These are phyloP conservation scores for Kalmanozyma brasiliensis DNA, from an alignment of 1,284 basidiomycete species.

Conservation along the genomic window DNA sequence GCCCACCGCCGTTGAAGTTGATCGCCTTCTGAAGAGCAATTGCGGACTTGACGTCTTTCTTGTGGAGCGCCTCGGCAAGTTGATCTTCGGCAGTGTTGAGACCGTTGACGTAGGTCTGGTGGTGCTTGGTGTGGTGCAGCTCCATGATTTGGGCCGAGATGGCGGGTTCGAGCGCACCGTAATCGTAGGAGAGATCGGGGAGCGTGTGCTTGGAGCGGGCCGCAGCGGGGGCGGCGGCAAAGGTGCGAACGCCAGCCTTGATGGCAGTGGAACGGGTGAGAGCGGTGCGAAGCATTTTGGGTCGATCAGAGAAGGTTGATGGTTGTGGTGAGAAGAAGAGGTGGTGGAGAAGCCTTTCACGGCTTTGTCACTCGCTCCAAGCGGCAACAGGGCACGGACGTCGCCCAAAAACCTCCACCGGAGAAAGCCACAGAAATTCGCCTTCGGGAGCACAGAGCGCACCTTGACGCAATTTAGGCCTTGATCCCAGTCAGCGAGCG, in stretches of 20 bases:
- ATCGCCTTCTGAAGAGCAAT: slow-evolving; percentile 60
- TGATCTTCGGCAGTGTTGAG: slow-evolving; percentile 64
- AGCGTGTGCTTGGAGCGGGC: slow-evolving; percentile 66
- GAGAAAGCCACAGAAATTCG: background rate
- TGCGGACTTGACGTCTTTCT: slow-evolving; percentile 57
- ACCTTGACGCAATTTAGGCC: slow-evolving; percentile 19
- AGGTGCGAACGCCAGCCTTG: slow-evolving; percentile 21
- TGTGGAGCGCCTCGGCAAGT: slow-evolving; percentile 53
- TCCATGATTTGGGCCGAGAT: slow-evolving; percentile 67
- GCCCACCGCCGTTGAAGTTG: slow-evolving; percentile 68
- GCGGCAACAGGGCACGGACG: slow-evolving; percentile 19
- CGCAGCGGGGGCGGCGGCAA: slow-evolving; percentile 19
- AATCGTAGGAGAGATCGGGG: slow-evolving; percentile 66
- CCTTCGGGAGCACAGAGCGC: too few species aligned
- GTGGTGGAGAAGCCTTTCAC: background rate
- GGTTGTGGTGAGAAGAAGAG: background rate
- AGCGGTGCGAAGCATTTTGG: slow-evolving; percentile 51
- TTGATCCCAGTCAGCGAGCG: too few species aligned
- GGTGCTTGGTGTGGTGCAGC: slow-evolving; percentile 67
- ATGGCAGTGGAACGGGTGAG: slow-evolving; percentile 40
- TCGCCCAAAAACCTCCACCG: background rate
- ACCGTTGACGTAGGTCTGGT: slow-evolving; percentile 67
- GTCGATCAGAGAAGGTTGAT: background rate
- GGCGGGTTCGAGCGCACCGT: slow-evolving; percentile 64
- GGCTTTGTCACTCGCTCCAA: background rate